Percentiles rank a stretch among this genome's conserved stretches.
Conservation (phyloP, 495 filamentous ascomycete species). For the Aspergillus steynii region DNA sequence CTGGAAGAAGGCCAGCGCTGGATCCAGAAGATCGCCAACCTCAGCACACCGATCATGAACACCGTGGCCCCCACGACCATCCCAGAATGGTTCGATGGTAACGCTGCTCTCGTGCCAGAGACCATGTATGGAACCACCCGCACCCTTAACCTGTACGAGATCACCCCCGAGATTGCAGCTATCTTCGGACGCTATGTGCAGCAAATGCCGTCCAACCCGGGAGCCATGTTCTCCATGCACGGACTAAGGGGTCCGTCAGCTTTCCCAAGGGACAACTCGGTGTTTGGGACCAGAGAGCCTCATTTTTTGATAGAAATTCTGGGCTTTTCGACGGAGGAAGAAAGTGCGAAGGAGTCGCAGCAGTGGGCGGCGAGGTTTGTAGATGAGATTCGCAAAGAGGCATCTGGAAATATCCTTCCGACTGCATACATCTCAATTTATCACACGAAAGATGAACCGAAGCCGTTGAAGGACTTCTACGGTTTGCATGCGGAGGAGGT, state of each 20-base stretch:
- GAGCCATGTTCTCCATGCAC: slow-evolving; percentile 32
- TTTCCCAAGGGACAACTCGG: slow-evolving; percentile 11
- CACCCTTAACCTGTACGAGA: slow-evolving; percentile 23
- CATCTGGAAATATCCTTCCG: slow-evolving; percentile 26
- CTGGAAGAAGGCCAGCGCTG: slow-evolving; percentile 28
- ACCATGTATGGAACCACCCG: slow-evolving; percentile 22
- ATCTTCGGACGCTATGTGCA: slow-evolving; percentile 22
- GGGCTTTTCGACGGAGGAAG: slow-evolving; percentile 8
- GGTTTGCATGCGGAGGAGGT: slow-evolving; percentile 22
- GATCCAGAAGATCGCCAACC: slow-evolving; percentile 28
- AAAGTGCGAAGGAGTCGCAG: slow-evolving; percentile 9
- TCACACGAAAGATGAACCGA: neutral
- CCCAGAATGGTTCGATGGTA: slow-evolving; percentile 18
- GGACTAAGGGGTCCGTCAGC: slow-evolving; percentile 27
- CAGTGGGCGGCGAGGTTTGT: slow-evolving; percentile 28
- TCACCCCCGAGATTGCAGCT: slow-evolving; percentile 23
- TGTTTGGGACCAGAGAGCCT: slow-evolving; percentile 33
- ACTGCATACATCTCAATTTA: slow-evolving; percentile 31
- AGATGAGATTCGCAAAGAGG: slow-evolving; percentile 18
- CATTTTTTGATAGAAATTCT: slow-evolving; percentile 44
- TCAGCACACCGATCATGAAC: slow-evolving; percentile 27
- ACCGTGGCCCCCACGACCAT: slow-evolving; percentile 30
- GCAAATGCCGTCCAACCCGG: slow-evolving; percentile 26
- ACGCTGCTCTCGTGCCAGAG: slow-evolving; percentile 19
- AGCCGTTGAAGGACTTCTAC: slow-evolving; percentile 21